Conservation (phyloP, 2,329 filamentous ascomycete genomes). For the Tolypocladium ovalisporum region DNA sequence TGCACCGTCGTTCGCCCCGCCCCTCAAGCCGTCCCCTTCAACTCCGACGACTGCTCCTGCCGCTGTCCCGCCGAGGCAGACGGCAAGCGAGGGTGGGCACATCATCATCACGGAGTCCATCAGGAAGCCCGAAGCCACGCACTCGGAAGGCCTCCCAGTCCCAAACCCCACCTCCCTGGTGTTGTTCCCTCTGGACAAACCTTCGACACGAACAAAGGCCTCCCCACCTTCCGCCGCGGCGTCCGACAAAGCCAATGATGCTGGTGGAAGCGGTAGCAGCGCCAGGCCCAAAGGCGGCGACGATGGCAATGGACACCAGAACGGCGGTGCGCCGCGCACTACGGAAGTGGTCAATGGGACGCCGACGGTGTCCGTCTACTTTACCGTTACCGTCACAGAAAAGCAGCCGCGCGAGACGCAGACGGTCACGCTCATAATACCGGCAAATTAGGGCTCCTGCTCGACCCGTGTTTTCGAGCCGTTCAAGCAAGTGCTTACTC, state of each 20-base stretch:
- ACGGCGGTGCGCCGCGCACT: conserved; percentile 10
- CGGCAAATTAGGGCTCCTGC: not conserved
- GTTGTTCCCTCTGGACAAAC: conserved; percentile 16
- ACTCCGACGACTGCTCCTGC: not conserved
- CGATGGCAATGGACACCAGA: not conserved
- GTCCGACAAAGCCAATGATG: conserved; percentile 1
- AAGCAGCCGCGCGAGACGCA: conserved; percentile 14
- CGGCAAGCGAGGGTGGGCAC: not conserved
- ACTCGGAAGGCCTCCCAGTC: not conserved
- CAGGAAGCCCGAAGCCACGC: conserved; percentile 10
- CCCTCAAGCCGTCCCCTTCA: not conserved
- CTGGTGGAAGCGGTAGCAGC: conserved; percentile 1
- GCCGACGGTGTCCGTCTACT: conserved; percentile 23
- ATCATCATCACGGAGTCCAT: conserved; percentile 17
- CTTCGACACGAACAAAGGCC: not conserved
- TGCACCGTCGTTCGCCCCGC: not conserved
- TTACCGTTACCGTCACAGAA: conserved; percentile 25
- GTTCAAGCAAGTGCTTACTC: not conserved
- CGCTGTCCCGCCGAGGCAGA: not conserved
- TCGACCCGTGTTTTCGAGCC: not conserved
- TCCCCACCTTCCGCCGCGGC: not conserved
- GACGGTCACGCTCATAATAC: conserved; percentile 19
- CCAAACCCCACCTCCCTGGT: conserved; percentile 12
- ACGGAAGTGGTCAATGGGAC: conserved; percentile 15
- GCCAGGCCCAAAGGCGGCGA: not conserved